Evolutionary conservation across 371 early-diverging fungal species (phyloP), one percentile per base, ranked within the genome.

Genomic region (Dichotomocladium elegans): DNA sequence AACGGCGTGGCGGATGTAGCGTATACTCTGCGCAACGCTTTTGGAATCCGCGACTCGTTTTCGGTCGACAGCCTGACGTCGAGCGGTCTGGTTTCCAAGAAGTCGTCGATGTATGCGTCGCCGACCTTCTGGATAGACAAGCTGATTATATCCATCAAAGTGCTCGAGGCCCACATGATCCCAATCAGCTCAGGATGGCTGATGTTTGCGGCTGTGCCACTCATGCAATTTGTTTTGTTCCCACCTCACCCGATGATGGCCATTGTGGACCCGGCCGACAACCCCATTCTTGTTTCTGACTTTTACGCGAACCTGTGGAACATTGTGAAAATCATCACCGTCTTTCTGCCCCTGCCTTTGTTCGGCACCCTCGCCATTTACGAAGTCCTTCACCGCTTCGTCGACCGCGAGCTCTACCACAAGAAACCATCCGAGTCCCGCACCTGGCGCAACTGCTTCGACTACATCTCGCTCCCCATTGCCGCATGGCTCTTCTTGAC

Each of bases 401-500:
- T 80, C 37, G 81, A 80, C 55, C 63, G 75, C 31, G 77, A 78
- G 53, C 58, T 79, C 27, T 71, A 70, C 57, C 63, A 67, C 44
- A 70, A 70, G 42, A 37, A 47, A 7, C 57, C 61, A 30, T 46
- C 60, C 0, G 77, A 80, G 31, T 53, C 61, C 26, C 55, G 79
- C 47, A 62, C 61, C 14, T 79, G 76, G 79, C 63, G 66, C 25
- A 73, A 77, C 57, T 40, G 60, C 11, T 56, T 67, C 30, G 81
- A 80, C 37, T 80, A 80, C 41, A 67, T 64, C 21, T 70, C 74
- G 31, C 53, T 77, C 9, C 81, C 81, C 26, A 67, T 80, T 25
- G 72, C 74, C 26, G 81, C 81, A 15, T 77, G 76, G 76, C 54
- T 74, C 45, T 80, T 78, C 41, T 67, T 80, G 78, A 80, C 81